Base-by-base conservation (phyloP, 495 filamentous ascomycete species). In the Chaetomium fimeti region DNA sequence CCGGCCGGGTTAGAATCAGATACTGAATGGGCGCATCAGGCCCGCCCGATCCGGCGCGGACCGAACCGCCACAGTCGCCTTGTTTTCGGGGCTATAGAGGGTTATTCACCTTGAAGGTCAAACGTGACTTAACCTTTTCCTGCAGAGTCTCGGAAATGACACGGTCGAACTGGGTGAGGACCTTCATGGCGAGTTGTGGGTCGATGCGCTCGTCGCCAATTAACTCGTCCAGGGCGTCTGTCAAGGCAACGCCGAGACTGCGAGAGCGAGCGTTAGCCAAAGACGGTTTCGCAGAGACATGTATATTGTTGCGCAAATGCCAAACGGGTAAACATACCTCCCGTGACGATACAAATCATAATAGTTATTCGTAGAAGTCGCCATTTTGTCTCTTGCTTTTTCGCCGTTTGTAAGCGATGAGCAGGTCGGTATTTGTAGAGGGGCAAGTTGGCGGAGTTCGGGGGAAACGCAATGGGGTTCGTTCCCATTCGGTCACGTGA, bases 301-400 rank as follows among this genome's bases (percentile, higher is more conserved):
- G 42, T 43, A 27, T 22, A 22, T 0, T 2, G 11, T 18, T 18
- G 42, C n/a, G 24, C 27, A 8, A 11, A 45, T 12, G 3, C 0
- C 1, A 38, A 13, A 42, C 3, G 29, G 20, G 54, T 36, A 24
- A n/a, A 55, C 45, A 1, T 91, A 96, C 92, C 91, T 96, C 87
- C 91, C 94, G 79, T 92, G 89, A 69, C 93, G 91, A 76, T 98
- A 98, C 67, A 98, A 86, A 84, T 98, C 94, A 76, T 97, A 98
- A 78, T 90, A 97, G 65, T 84, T 81, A 66, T 64, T 73, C n/a
- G 60, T 28, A 67, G 61, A 66, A 56, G 57, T 69, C 56, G 75
- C 72, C 75, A 77, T 77, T 40, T n/a, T 76, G 56, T 36, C 52
- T 40, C 27, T 25, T 56, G 49, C 22, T 58, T 28, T 67, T 28